Conservation (phyloP, 495 filamentous ascomycete species). For the Terfezia boudieri region DNA sequence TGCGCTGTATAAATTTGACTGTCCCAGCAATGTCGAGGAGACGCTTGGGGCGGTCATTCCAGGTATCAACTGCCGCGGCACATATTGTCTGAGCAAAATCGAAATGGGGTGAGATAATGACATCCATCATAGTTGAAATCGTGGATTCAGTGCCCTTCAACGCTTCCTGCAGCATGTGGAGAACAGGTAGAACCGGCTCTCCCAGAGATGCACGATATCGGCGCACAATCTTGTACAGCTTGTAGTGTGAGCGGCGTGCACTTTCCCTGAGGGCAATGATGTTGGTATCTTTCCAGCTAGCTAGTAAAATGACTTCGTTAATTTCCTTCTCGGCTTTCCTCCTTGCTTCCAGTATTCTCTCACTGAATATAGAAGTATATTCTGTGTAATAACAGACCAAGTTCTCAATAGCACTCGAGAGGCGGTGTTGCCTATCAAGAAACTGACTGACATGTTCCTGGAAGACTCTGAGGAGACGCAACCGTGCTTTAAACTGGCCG, state of each 20-base stretch:
- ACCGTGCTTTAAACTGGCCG: constrained; percentile 54
- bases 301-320: constrained; percentile 64
- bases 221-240: constrained; percentile 71
- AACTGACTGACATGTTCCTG: constrained; percentile 37
- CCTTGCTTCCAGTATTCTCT: constrained; percentile 39
- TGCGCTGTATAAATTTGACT: constrained; percentile 35
- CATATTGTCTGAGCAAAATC: constrained; percentile 27
- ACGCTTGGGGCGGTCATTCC: constrained; percentile 39
- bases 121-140: constrained; percentile 8
- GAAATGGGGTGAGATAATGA: constrained; percentile 9
- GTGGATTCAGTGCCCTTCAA: constrained; percentile 10
- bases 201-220: constrained; percentile 61
- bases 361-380: constrained; percentile 40
- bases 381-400: constrained; percentile 50
- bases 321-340: constrained; percentile 57
- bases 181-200: constrained; percentile 41
- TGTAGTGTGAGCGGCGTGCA: constrained; percentile 69
- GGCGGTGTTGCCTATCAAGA: constrained; percentile 27
- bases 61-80: constrained; percentile 27
- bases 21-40: constrained; percentile 47
- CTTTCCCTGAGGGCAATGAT: constrained; percentile 72
- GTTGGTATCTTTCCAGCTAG: constrained; percentile 93
- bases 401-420: constrained; percentile 44
- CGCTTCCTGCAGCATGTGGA: constrained; percentile 36
- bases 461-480: constrained; percentile 52